phyloP scores from a whole-genome alignment of 306 rosid genomes.

The Biancaea sappan region DNA sequence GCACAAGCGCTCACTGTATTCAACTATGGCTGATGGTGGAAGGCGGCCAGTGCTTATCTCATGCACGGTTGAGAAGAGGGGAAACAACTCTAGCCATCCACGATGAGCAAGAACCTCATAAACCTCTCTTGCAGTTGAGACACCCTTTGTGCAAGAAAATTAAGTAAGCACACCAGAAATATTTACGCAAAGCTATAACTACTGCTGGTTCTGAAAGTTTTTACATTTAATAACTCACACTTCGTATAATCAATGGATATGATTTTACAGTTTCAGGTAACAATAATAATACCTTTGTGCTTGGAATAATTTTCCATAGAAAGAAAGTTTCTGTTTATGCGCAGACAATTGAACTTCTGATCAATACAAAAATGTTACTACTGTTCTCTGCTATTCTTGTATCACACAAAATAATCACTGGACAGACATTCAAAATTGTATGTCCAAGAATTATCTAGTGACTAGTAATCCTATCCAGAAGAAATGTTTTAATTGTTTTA shows the following conservation, averaged over 20 bases:
- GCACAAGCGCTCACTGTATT: conserved; percentile 51
- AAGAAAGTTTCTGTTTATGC: not conserved
- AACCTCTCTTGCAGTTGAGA: conserved; percentile 85
- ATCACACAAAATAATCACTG: not conserved
- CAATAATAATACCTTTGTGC: not conserved
- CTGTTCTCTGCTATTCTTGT: not conserved
- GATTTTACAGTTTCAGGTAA: not conserved
- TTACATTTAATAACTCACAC: not conserved
- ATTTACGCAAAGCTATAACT: not conserved
- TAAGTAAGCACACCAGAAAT: conserved; percentile 23
- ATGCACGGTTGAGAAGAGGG: conserved; percentile 82
- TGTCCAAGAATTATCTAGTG: not conserved
- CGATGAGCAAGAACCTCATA: conserved; percentile 79
- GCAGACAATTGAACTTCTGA: too few species aligned
- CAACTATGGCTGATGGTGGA: conserved; percentile 89
- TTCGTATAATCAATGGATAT: not conserved
- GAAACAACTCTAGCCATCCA: conserved; percentile 83
- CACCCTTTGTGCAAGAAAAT: conserved; percentile 63
- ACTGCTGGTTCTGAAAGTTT: not conserved
- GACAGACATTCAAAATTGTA: not conserved
- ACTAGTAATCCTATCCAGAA: too few species aligned
- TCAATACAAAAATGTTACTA: too few species aligned
- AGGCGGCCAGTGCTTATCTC: conserved; percentile 74
- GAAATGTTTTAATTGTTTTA: conserved; percentile 9
- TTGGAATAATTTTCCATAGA: not conserved